Evolutionary conservation across 768 basidiomycete genomes (phyloP), one percentile per base, ranked within the genome.

Genomic region (Lanmaoa pseudosensibilis): DNA sequence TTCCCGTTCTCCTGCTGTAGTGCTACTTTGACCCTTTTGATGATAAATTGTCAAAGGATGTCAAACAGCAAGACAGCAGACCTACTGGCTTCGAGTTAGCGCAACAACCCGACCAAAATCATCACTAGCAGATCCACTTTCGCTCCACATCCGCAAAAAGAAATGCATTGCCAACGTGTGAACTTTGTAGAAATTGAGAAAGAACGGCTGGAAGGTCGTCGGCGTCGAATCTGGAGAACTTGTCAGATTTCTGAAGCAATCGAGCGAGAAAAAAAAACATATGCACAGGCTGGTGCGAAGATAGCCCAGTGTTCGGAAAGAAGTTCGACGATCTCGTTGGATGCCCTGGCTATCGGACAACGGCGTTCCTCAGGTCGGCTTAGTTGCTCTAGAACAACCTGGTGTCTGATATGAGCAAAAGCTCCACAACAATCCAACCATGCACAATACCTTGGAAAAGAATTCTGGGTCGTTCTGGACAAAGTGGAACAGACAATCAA

Each of bases 91-190:
- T 50, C 84, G 83, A 36, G 88, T 86, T 19, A 95, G 76, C 7
- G 85, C 87, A 34, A 83, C 81, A 11, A 96, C 85, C 11, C 94
- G 85, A 36, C 80, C 77, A 60, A 94, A 92, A 72, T 96, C 94
- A 19, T 78, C 85, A 13, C 71, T 65, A 4, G 87, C 84, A 1
- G 94, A 89, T 13, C 87, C 86, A 64, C 89, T 90, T 69, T 96
- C 94, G 62, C 80, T 83, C 92, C 92, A 96, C 85, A 96, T 93
- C 34, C 91, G 83, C n/a, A 92, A 74, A 73, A 95, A 95, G 76
- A 95, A 94, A 45, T 83, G 83, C 4, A 87, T 84, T 6, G 89
- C 88, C n/a, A 94, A 75, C 11, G 80, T 76, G 70, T 97, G 94
- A 5, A 93, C 86, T 59, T 81, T 85, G 67, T 82, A 80, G 66